Evolutionary conservation across 83 land plant species (phyloP), one percentile per base, ranked within the genome.

Genomic region (Picea engelmannii): DNA sequence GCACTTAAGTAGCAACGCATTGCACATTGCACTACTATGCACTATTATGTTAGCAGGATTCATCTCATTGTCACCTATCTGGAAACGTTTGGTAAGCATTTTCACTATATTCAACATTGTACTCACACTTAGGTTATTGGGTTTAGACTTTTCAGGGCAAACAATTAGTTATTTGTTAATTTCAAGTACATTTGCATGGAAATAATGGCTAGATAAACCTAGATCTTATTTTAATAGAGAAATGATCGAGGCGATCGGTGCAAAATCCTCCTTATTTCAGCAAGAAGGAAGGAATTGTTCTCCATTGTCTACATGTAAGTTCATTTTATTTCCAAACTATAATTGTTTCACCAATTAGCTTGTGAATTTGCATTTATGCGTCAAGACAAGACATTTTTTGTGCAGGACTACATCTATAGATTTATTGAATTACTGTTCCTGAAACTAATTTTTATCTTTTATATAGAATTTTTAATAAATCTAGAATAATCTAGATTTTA

Each of bases 211-310:
- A 12, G 47, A 73, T 81, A 61, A 25, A 38, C 31, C n/a, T 75
- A 24, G 24, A 58, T 82, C 21, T 6, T 9, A 65, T 79, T 27
- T 73, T 18, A 66, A 44, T 17, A n/a, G 16, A 5, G 16, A 18
- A 5, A 3, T 35, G 40, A 23, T 82, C 38, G 76, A 5, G 68
- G 1, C 52, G 15, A 79, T 61, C 68, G 61, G 47, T 87, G 88
- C 63, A n/a, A 91, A 93, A 88, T 89, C 82, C 90, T 20, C 98
- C 96, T 2, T 95, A 94, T 83, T 86, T 95, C 78, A 93, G 98
- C 85, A 76, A 68, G 74, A 93, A 93, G 69, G 98, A 93, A 60
- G 98, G 93, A 40, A 90, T 90, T 58, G 84, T 85, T 47, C 96
- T 91, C 62, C 94, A 80, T 66, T 95, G 96, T 65, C 96, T 96